Conservation (phyloP, 805 yeast species). For the Zygosaccharomyces rouxii region DNA sequence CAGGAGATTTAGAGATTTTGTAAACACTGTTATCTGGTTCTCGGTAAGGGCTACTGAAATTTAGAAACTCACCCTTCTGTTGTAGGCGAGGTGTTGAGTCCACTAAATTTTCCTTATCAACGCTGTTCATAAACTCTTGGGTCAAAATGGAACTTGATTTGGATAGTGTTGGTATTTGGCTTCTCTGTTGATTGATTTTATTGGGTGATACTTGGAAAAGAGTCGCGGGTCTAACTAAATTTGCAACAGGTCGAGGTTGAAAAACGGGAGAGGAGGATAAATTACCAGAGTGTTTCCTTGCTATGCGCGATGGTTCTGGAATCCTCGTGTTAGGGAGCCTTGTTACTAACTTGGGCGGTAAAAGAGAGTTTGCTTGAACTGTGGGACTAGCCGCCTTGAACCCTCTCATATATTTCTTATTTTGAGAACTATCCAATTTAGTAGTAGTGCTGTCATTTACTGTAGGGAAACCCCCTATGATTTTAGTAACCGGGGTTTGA, state of each 20-base stretch:
- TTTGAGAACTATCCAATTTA: slow-evolving; percentile 1
- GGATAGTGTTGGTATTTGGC: slow-evolving; percentile 21
- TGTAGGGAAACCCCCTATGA: neutral
- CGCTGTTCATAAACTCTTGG: neutral
- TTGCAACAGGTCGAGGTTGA: slow-evolving; percentile 5
- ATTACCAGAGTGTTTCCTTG: slow-evolving; percentile 13
- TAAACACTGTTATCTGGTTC: slow-evolving; percentile 32
- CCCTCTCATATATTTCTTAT: slow-evolving; percentile 12
- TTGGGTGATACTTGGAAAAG: slow-evolving; percentile 25
- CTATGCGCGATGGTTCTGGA: slow-evolving; percentile 16
- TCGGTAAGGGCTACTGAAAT: slow-evolving; percentile 27
- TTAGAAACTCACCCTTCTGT: slow-evolving; percentile 1
- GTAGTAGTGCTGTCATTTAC: neutral
- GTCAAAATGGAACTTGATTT: slow-evolving; percentile 9
- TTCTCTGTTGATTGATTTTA: slow-evolving; percentile 16
- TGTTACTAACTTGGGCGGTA: slow-evolving; percentile 17
- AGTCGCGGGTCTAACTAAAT: slow-evolving; percentile 22
- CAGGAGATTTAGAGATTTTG: slow-evolving; percentile 31
- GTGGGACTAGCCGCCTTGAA: slow-evolving; percentile 18
- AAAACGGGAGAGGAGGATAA: slow-evolving; percentile 15
- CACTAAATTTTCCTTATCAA: slow-evolving; percentile 13
- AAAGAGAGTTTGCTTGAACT: slow-evolving; percentile 10
- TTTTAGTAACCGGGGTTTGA: slow-evolving; percentile 14
- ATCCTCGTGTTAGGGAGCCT: slow-evolving; percentile 12
- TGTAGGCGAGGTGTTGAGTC: slow-evolving; percentile 14